Base-by-base conservation (phyloP, 2,329 filamentous ascomycete species). In the Aureobasidium melanogenum region DNA sequence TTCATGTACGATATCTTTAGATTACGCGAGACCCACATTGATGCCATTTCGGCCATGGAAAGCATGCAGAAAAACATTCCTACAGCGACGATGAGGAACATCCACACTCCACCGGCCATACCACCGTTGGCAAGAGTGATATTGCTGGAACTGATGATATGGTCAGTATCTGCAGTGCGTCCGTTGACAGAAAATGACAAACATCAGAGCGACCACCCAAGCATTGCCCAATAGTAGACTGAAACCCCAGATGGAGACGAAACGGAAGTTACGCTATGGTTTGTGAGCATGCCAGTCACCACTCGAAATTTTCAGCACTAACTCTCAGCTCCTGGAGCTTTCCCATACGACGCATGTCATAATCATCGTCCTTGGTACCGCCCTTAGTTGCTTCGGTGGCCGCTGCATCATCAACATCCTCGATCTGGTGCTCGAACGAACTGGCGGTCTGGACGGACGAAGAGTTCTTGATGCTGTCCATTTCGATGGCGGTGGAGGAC, bases 141-240 rank as follows among this genome's bases (percentile, higher is more conserved):
- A 59, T 82, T 80, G 2, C 77, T 77, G 22, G 82, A 68, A 12
- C 79, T 79, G 2, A 76, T 76, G 9, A 56, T 15, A 66, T 63
- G 77, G 77, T 12, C 74, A 70, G 63, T 80, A 80, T 79, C 77
- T 59, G 79, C 69, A 72, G 72, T n/a, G n/a, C 10, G n/a, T 19
- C 32, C 28, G 44, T 28, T 24, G 17, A 19, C 15, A 22, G 24
- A 22, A n/a, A 4, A 14, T 30, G 5, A 41, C 56, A 48, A 39
- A 59, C 56, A 59, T 59, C 34, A 59, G 9, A 36, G 56, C 56
- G 15, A 59, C 56, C n/a, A 59, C 56, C 56, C 56, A 59, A 39
- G 56, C 56, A 41, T 59, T 59, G 43, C 56, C 56, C 26, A 61
- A 19, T 19, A 61, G 10, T 6, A 61, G 32, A 51, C 48, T 61